Conservation (phyloP, 2,329 filamentous ascomycete species). For the Pseudogymnoascus sp. region DNA sequence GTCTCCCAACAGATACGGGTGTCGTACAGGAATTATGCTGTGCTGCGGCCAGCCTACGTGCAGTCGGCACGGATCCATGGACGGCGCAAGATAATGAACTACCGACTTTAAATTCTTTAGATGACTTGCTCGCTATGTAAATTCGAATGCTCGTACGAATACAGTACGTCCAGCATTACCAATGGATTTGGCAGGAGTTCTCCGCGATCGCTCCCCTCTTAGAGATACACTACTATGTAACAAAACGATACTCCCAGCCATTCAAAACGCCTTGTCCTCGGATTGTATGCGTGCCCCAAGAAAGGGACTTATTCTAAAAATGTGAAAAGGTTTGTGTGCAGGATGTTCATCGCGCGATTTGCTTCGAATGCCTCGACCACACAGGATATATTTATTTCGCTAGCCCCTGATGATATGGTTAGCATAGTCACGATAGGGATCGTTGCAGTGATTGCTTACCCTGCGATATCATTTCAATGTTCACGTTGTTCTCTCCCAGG, state of each 20-base stretch:
- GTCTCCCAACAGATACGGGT: not conserved
- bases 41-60: not conserved
- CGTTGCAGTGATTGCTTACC: constrained; percentile 44
- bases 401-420: constrained; percentile 56
- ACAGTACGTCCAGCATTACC: constrained; percentile 3
- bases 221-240: constrained; percentile 7
- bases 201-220: not conserved
- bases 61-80: not conserved
- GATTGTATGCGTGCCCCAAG: not conserved
- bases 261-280: constrained; percentile 5
- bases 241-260: not conserved
- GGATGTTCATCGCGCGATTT: constrained; percentile 85
- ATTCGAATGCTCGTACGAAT: constrained; percentile 4
- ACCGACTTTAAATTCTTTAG: constrained; percentile 1
- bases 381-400: constrained; percentile 98
- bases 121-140: constrained; percentile 4
- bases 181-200: not conserved
- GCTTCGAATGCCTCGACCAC: constrained; percentile 90
- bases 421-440: not conserved
- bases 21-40: not conserved
- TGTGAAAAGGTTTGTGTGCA: constrained; percentile 94
- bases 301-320: constrained; percentile 57
- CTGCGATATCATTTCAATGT: constrained; percentile 99
- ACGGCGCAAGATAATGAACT: not conserved
- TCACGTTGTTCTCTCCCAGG: constrained; percentile 85